Percentiles rank a stretch among this genome's conserved stretches.
Conservation (phyloP, 2,329 filamentous ascomycete genomes). For the Fusarium chlamydosporum region DNA sequence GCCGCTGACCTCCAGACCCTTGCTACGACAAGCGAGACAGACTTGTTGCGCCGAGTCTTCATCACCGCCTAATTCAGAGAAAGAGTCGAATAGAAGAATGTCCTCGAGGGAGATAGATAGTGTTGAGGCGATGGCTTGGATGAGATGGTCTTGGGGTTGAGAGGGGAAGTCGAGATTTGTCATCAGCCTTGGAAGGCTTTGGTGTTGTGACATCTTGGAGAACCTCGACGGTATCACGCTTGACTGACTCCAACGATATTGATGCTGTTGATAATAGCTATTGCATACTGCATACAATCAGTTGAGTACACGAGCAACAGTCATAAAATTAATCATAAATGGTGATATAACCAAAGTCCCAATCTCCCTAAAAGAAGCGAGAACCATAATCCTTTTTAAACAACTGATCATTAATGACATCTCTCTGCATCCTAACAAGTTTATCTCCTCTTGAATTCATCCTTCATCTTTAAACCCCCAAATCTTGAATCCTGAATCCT, state of each 20-base stretch:
- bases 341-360: not conserved
- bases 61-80: conserved; percentile 61
- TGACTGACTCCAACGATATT: too few relatives aligned
- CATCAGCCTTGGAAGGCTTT: conserved; percentile 45
- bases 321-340: not conserved
- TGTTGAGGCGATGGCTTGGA: conserved; percentile 55
- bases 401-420: conserved; percentile 10
- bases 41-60: conserved; percentile 52
- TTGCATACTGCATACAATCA: conserved; percentile 2
- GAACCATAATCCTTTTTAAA: conserved; percentile 14
- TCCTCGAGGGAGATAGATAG: conserved; percentile 53
- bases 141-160: conserved; percentile 49
- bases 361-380: not conserved
- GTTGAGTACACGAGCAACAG: not conserved
- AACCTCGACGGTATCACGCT: not conserved
- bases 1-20: conserved; percentile 54
- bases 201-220: conserved; percentile 7
- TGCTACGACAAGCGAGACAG: conserved; percentile 35
- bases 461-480: conserved; percentile 1
- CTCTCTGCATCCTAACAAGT: conserved; percentile 6
- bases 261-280: conserved; percentile 2
- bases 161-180: conserved; percentile 45
- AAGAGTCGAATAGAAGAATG: conserved; percentile 60
- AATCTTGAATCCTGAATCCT: conserved; percentile 29
- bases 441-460: not conserved